Conservation (phyloP, 116 monocot species). For the Iris pallida region DNA sequence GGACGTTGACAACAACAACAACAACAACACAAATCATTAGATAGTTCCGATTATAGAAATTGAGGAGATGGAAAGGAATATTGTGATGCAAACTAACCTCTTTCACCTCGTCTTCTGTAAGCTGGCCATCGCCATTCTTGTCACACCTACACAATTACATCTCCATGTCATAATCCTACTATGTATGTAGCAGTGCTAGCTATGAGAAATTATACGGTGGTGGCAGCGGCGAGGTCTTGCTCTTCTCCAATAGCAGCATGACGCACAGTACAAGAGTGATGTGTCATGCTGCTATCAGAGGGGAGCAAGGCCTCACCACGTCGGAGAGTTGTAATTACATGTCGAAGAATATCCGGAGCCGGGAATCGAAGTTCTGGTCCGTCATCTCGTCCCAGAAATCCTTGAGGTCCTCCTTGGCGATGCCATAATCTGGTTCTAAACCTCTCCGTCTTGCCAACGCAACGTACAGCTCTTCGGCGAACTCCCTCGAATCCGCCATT, state of each 20-base stretch:
- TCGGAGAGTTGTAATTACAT: slow-evolving; percentile 39
- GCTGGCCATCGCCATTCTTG: slow-evolving; percentile 85
- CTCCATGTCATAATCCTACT: too few relatives aligned
- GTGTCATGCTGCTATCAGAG: too few relatives aligned
- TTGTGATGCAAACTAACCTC: slow-evolving; percentile 51
- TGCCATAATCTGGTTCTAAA: slow-evolving; percentile 38
- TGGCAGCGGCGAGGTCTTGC: too few relatives aligned
- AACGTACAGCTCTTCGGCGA: slow-evolving; percentile 67
- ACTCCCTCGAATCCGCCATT: slow-evolving; percentile 74
- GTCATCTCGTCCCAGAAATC: slow-evolving; percentile 89
- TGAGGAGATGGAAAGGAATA: too few relatives aligned
- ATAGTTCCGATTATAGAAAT: too few relatives aligned
- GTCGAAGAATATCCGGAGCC: slow-evolving; percentile 93
- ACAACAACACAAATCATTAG: too few relatives aligned
- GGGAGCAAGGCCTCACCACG: too few relatives aligned
- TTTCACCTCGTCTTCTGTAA: slow-evolving; percentile 82
- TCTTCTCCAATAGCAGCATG: too few relatives aligned
- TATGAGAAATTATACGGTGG: too few relatives aligned
- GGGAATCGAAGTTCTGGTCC: slow-evolving; percentile 81
- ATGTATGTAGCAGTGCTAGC: too few relatives aligned
- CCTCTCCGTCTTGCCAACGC: slow-evolving; percentile 64
- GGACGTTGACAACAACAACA: background rate
- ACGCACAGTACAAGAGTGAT: too few relatives aligned
- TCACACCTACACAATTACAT: slow-evolving; percentile 47
- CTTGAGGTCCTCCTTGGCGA: slow-evolving; percentile 54